These are phyloP conservation scores for Boletus sp. DNA, from an alignment of 768 basidiomycete species.

Conservation along the genomic window DNA sequence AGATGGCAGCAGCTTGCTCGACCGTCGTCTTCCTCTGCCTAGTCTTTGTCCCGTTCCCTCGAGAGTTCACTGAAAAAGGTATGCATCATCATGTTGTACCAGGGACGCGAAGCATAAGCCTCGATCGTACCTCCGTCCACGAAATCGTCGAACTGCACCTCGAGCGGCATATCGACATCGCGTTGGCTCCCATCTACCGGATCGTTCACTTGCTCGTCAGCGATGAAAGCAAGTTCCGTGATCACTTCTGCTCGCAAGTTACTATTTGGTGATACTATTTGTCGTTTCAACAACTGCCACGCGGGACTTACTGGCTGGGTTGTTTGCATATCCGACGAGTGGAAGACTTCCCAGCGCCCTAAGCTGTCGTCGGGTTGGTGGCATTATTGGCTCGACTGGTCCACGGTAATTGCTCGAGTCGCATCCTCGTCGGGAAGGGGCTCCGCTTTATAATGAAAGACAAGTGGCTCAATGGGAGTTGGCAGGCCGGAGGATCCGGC, in stretches of 20 bases:
- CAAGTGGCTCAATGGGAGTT: not conserved
- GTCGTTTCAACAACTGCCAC: too few relatives aligned
- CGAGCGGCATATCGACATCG: constrained; percentile 12
- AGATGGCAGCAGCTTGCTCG: constrained; percentile 24
- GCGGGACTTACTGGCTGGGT: constrained; percentile 23
- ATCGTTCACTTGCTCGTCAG: constrained; percentile 9
- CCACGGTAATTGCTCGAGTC: not conserved
- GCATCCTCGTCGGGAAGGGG: not conserved
- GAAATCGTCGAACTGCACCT: constrained; percentile 26
- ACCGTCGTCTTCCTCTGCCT: constrained; percentile 20
- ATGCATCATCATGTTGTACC: not conserved
- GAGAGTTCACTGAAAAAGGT: constrained; percentile 20
- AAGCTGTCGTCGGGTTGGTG: constrained; percentile 18
- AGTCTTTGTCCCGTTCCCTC: constrained; percentile 18
- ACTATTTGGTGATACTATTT: not conserved
- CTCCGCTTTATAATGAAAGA: constrained; percentile 11
- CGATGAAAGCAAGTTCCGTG: constrained; percentile 25
- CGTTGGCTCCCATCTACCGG: not conserved
- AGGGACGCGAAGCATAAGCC: not conserved
- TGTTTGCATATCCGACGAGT: constrained; percentile 21
- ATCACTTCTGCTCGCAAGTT: constrained; percentile 19
- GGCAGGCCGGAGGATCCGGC: not conserved
- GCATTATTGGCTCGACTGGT: constrained; percentile 11
- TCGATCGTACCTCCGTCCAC: constrained; percentile 23
- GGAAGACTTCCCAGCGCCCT: constrained; percentile 20